These are phyloP conservation scores for Acanthamoeba culbertsoni DNA, from an alignment of 208 protist genomes.

Conservation along the genomic window DNA sequence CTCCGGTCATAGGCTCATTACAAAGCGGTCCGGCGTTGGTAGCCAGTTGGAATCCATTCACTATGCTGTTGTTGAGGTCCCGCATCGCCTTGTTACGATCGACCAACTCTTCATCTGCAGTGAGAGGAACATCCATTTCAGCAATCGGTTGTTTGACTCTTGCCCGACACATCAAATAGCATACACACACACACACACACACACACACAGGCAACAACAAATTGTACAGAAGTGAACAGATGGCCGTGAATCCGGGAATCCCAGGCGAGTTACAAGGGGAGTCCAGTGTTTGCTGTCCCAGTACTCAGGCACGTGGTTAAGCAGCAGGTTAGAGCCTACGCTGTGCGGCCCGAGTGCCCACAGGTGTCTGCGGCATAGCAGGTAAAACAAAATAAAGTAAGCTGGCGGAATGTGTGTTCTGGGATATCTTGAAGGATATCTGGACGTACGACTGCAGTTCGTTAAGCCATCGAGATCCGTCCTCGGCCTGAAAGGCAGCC, in stretches of 20 bases:
- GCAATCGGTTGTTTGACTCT: neutral
- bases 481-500: neutral
- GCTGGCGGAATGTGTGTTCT: neutral
- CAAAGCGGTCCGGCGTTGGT: slow-evolving; percentile 94
- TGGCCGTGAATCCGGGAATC: neutral
- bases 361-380: slow-evolving; percentile 45
- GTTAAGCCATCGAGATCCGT: neutral
- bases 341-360: slow-evolving; percentile 80
- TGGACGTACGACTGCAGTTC: neutral
- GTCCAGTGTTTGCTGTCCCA: slow-evolving; percentile 8
- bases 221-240: neutral
- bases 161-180: too few species aligned
- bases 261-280: slow-evolving; percentile 19
- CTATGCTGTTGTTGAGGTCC: slow-evolving; percentile 80
- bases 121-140: neutral
- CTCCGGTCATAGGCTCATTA: slow-evolving; percentile 95
- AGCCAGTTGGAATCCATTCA: slow-evolving; percentile 95
- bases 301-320: slow-evolving; percentile 77
- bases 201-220: neutral
- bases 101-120: neutral
- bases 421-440: neutral
- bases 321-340: slow-evolving; percentile 81
- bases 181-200: neutral
- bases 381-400: neutral
- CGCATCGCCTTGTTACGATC: slow-evolving; percentile 2